Base-by-base conservation (phyloP, 371 early-diverging fungal species). In the Rhizopus sp. region DNA sequence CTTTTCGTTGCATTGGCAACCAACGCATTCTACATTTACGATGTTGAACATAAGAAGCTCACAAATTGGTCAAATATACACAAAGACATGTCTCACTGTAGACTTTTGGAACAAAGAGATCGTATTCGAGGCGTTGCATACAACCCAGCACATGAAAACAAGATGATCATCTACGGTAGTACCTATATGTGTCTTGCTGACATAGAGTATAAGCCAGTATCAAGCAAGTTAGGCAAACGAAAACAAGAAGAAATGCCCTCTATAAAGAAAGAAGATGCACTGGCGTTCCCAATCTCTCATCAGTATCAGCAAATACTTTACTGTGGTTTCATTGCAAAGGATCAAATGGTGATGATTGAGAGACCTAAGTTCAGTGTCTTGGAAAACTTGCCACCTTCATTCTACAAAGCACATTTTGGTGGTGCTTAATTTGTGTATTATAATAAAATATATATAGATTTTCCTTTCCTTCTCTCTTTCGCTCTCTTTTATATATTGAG, bases 281-380 rank as follows among this genome's bases (percentile, higher is more conserved):
- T 72, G 64, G 81, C 78, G 63, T 87, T 89, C 70, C 74, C 78
- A 50, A 73, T 92, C 59, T 77, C 88, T n/a, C 78, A 83, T 68
- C 85, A 91, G 62, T 96, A 89, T 78, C 88, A 91, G 59, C 88
- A 89, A 42, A 70, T 94, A 57, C 83, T 96, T 83, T 83, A 70
- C 60, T 81, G 86, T 58, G 88, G 80, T 53, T 92, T 89, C 61
- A 47, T 90, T 35, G 88, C 73, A 38, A 72, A 71, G 31, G 77
- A 88, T 68, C 87, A 90, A 57, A 75, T 94, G 78, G 87, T 91
- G 0, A 87, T 90, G 42, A 85, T 94, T 16, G 96, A 96, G 73
- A 77, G 94, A 64, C 93, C 95, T 12, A 84, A 87, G 66, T 75
- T 88, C 64, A 84, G 85, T 53, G 88, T 94, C 37, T 69, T 93